Conservation (phyloP, 495 filamentous ascomycete species). For the Xylaria flabelliformis region DNA sequence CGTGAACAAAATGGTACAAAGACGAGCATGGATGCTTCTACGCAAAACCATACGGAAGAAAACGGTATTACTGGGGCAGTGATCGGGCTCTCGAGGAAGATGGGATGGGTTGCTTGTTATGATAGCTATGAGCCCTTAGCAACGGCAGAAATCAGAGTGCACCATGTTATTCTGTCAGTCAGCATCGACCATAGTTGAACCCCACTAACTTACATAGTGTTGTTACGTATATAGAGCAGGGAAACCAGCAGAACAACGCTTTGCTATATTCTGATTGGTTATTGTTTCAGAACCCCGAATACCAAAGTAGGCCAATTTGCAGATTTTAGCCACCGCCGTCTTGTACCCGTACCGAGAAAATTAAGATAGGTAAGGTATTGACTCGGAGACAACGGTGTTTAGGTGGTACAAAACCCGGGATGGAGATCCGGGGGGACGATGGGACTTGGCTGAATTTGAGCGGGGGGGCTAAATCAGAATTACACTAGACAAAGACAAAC, state of each 20-base stretch:
- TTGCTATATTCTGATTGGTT: not conserved
- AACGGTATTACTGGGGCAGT: not conserved
- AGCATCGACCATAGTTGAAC: not conserved
- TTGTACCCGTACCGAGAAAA: not conserved
- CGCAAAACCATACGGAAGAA: not conserved
- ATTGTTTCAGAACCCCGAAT: not conserved
- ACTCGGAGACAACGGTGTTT: conserved; percentile 25
- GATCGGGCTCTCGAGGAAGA: not conserved
- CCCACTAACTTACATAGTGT: not conserved
- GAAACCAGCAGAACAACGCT: not conserved
- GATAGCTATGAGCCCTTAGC: not conserved
- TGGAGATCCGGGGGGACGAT: not conserved
- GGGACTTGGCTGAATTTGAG: conserved; percentile 16
- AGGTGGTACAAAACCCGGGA: conserved; percentile 17
- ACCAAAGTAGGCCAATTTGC: not conserved
- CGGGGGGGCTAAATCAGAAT: conserved; percentile 6
- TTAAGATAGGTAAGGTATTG: not conserved
- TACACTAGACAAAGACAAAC: not conserved
- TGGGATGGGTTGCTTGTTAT: not conserved
- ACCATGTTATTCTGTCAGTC: not conserved
- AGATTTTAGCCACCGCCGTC: not conserved
- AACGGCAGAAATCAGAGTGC: not conserved
- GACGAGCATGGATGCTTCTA: conserved; percentile 2
- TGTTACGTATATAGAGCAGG: conserved; percentile 4
- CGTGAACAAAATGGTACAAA: conserved; percentile 14